Conservation (phyloP, 352 stramenopile genomes). For the Plasmopara viticola region DNA sequence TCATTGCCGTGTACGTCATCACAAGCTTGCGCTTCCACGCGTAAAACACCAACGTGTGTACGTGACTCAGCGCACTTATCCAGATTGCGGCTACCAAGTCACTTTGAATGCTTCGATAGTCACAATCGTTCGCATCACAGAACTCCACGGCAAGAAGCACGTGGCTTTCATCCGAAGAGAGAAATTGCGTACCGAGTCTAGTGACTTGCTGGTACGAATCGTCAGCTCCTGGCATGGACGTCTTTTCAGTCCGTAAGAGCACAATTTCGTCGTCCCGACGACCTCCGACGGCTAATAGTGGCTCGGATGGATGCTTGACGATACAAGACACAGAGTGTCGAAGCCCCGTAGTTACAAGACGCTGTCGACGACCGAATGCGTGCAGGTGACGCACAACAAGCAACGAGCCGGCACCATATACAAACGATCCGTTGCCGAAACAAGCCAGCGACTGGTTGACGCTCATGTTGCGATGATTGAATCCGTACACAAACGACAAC, state of each 20-base stretch:
- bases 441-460: conserved; percentile 42
- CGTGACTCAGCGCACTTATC: conserved; percentile 30
- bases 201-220: conserved; percentile 28
- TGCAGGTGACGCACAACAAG: conserved; percentile 38
- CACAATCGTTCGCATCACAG: conserved; percentile 14
- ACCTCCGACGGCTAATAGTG: conserved; percentile 38
- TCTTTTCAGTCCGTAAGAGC: conserved; percentile 28
- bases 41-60: conserved; percentile 46
- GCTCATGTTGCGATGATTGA: conserved; percentile 36
- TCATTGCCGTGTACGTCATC: conserved; percentile 38
- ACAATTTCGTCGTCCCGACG: conserved; percentile 27
- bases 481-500: conserved; percentile 34
- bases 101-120: conserved; percentile 13
- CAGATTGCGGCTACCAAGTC: conserved; percentile 52
- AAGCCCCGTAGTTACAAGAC: conserved; percentile 36
- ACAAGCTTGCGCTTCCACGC: conserved; percentile 34
- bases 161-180: conserved; percentile 2
- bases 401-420: conserved; percentile 44
- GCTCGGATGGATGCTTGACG: conserved; percentile 39
- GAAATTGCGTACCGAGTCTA: conserved; percentile 16
- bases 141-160: conserved; percentile 28
- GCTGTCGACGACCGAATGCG: conserved; percentile 24
- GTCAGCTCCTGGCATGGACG: conserved; percentile 1
- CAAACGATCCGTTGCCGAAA: conserved; percentile 22
- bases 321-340: conserved; percentile 39